phyloP scores from a whole-genome alignment of 2,329 filamentous ascomycete genomes.

The Curvularia verruculosa region DNA sequence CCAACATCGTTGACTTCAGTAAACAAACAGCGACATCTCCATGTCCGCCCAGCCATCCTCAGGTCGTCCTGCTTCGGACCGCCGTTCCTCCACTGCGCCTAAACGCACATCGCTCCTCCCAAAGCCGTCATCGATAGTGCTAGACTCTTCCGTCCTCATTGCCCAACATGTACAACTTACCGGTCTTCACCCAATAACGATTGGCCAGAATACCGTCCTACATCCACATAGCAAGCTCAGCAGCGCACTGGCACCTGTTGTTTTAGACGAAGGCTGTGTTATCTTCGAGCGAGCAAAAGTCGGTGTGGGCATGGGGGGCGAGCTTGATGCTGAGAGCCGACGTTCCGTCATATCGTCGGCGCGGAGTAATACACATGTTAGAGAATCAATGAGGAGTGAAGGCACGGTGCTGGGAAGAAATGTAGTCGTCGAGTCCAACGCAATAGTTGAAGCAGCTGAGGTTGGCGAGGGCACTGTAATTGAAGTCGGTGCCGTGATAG shows the following conservation, averaged over 20 bases:
- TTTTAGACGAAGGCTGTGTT: constrained; percentile 65
- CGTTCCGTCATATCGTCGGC: constrained; percentile 20
- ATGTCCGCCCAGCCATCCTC: constrained; percentile 33
- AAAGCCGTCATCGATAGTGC: constrained; percentile 46
- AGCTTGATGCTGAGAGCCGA: constrained; percentile 22
- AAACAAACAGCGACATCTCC: background rate
- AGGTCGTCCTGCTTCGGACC: constrained; percentile 28
- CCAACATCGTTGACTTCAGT: background rate
- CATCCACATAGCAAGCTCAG: constrained; percentile 74
- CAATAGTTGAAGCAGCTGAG: constrained; percentile 48
- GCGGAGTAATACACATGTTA: constrained; percentile 14
- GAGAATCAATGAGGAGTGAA: constrained; percentile 29
- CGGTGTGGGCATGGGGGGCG: constrained; percentile 41
- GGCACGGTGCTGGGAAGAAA: constrained; percentile 50
- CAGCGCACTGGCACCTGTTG: constrained; percentile 51
- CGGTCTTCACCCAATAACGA: constrained; percentile 79
- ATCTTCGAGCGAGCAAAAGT: constrained; percentile 69
- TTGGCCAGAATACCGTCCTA: constrained; percentile 79
- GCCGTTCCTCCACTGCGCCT: constrained; percentile 40
- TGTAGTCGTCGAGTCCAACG: constrained; percentile 54
- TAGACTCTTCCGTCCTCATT: constrained; percentile 57
- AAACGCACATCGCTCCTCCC: constrained; percentile 48
- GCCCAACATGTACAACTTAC: constrained; percentile 57
- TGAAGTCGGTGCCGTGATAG: constrained; percentile 43
- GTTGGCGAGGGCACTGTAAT: constrained; percentile 47